These are phyloP conservation scores for Neopestalotiopsis rosae DNA, from an alignment of 2,329 filamentous ascomycete species.

Conservation along the genomic window DNA sequence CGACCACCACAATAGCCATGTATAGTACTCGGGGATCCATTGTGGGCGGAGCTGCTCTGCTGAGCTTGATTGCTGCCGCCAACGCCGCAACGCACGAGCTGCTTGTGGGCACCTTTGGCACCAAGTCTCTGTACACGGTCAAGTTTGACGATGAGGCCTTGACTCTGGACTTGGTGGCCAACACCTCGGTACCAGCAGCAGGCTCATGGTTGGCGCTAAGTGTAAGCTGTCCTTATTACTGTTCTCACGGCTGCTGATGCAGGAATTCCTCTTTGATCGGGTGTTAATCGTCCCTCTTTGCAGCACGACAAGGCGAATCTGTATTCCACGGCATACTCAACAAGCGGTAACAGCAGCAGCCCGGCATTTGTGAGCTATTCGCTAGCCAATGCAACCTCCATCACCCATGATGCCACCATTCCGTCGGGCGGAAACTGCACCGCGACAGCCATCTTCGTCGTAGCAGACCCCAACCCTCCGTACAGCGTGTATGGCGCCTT, in stretches of 20 bases:
- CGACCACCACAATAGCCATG: background rate
- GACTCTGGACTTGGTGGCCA: slow-evolving; percentile 14
- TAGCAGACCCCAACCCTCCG: slow-evolving; percentile 13
- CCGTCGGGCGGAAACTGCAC: slow-evolving; percentile 17
- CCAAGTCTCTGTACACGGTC: slow-evolving; percentile 18
- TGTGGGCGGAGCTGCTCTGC: slow-evolving; percentile 8
- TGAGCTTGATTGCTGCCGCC: background rate
- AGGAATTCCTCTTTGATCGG: background rate
- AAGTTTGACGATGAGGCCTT: slow-evolving; percentile 19
- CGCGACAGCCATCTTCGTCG: slow-evolving; percentile 18
- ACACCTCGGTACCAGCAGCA: slow-evolving; percentile 14
- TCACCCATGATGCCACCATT: slow-evolving; percentile 17
- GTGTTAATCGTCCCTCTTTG: background rate
- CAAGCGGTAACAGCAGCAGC: background rate
- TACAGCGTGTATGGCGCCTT: slow-evolving; percentile 15
- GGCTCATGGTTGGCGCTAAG: slow-evolving; percentile 20
- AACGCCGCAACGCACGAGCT: slow-evolving; percentile 16
- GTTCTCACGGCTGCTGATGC: background rate
- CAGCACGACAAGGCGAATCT: slow-evolving; percentile 19
- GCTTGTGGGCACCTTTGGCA: slow-evolving; percentile 18
- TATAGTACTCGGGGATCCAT: background rate
- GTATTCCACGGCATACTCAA: slow-evolving; percentile 15
- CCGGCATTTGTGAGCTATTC: slow-evolving; percentile 19
- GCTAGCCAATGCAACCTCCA: slow-evolving; percentile 2
- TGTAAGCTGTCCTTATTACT: background rate